phyloP scores from a whole-genome alignment of 345 rosid genomes.

The Populus simonii region DNA sequence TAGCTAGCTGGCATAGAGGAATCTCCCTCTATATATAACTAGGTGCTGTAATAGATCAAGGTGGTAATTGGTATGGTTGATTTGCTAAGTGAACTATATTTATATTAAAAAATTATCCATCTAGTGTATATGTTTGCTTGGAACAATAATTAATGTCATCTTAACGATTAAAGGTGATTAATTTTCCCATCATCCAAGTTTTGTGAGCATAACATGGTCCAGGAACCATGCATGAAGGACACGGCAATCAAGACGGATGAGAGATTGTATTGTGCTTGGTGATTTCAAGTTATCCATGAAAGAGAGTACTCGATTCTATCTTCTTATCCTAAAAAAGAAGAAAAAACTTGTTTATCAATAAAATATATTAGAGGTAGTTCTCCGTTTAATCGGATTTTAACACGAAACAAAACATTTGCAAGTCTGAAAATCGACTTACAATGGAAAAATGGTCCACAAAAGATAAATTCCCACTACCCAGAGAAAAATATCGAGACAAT shows the following conservation, averaged over 20 bases:
- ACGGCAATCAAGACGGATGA: neutral
- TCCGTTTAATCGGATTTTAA: no score
- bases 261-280: neutral
- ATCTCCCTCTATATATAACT: no score
- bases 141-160: no score
- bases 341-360: no score
- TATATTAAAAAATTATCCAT: no score
- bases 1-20: no score
- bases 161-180: neutral
- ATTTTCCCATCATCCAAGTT: neutral
- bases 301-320: neutral
- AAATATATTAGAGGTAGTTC: neutral
- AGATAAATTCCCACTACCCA: neutral
- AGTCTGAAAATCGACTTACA: neutral
- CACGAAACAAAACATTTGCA: neutral
- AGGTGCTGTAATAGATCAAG: neutral
- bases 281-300: neutral
- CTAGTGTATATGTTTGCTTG: no score
- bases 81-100: neutral
- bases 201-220: no score
- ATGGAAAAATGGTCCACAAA: neutral
- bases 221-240: no score
- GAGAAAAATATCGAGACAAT: neutral
- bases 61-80: neutral
- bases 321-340: no score